Evolutionary conservation across 352 stramenopile species (phyloP).

Genomic region (Globisporangium emineosum): DNA sequence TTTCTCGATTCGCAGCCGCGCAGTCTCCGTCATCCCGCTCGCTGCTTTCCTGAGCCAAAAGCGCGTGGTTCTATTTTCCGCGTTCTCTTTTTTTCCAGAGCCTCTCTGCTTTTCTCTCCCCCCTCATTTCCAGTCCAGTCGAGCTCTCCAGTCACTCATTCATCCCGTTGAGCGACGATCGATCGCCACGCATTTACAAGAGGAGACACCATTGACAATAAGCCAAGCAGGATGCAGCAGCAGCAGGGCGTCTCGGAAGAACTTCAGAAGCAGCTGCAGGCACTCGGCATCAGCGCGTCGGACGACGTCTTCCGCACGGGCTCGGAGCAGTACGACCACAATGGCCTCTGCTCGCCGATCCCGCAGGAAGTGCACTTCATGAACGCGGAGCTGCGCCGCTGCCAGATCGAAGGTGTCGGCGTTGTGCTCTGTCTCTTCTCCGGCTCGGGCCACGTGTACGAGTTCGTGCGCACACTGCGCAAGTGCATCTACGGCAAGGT

Average conservation of each 20-base stretch:
- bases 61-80: slow-evolving; percentile 10
- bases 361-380: slow-evolving; percentile 86
- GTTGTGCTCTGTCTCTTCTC: slow-evolving; percentile 81
- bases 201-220: background rate
- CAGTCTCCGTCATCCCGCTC: background rate
- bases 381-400: slow-evolving; percentile 79
- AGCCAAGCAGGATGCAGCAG: background rate
- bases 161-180: background rate
- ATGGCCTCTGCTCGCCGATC: slow-evolving; percentile 78
- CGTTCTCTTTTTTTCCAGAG: slow-evolving; percentile 9
- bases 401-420: slow-evolving; percentile 70
- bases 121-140: background rate
- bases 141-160: slow-evolving; percentile 3
- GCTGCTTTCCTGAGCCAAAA: background rate
- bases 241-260: slow-evolving; percentile 60
- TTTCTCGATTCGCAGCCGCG: slow-evolving; percentile 7
- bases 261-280: slow-evolving; percentile 74
- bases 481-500: slow-evolving; percentile 90
- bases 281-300: slow-evolving; percentile 75
- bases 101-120: background rate
- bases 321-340: slow-evolving; percentile 71
- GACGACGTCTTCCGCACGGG: slow-evolving; percentile 83
- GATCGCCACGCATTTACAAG: background rate
- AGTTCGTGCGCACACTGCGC: slow-evolving; percentile 82
- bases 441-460: slow-evolving; percentile 75